A percentile compares a stretch with the other conserved stretches of the same genome.
These are phyloP conservation scores for Aspergillus olivimuriae DNA, from an alignment of 495 filamentous ascomycete species.

Conservation along the genomic window DNA sequence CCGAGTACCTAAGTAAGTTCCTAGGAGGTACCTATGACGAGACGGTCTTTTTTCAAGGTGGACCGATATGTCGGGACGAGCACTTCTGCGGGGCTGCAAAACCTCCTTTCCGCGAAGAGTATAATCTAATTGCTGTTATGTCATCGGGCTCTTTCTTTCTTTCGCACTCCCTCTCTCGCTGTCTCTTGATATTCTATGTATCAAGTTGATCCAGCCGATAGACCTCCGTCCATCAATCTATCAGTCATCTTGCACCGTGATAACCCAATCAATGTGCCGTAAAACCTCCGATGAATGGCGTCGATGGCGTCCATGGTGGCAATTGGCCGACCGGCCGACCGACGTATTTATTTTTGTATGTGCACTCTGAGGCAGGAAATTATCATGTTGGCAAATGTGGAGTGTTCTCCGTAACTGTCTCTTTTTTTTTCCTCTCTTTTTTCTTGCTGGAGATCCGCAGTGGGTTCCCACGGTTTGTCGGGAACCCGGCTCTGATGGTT, in stretches of 20 bases:
- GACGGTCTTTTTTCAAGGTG: conserved; percentile 1
- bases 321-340: too few relatives aligned
- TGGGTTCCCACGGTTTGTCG: conserved; percentile 12
- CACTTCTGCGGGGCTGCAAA: conserved; percentile 12
- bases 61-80: conserved; percentile 11
- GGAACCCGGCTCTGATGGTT: not conserved
- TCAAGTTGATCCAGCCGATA: too few relatives aligned
- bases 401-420: not conserved
- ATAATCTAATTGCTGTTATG: conserved; percentile 1
- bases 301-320: too few relatives aligned
- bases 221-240: too few relatives aligned
- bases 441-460: conserved; percentile 19
- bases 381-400: too few relatives aligned
- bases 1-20: too few relatives aligned
- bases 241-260: too few relatives aligned
- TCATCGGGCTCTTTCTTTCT: too few relatives aligned
- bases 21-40: conserved; percentile 1
- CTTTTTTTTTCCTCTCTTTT: conserved; percentile 2
- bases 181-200: not conserved
- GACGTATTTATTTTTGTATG: too few relatives aligned
- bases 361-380: too few relatives aligned
- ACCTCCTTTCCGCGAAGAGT: not conserved
- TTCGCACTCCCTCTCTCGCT: not conserved
- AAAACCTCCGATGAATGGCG: too few relatives aligned
- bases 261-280: too few relatives aligned